phyloP scores from a whole-genome alignment of 768 basidiomycete genomes.

The Floccularia luteovirens region DNA sequence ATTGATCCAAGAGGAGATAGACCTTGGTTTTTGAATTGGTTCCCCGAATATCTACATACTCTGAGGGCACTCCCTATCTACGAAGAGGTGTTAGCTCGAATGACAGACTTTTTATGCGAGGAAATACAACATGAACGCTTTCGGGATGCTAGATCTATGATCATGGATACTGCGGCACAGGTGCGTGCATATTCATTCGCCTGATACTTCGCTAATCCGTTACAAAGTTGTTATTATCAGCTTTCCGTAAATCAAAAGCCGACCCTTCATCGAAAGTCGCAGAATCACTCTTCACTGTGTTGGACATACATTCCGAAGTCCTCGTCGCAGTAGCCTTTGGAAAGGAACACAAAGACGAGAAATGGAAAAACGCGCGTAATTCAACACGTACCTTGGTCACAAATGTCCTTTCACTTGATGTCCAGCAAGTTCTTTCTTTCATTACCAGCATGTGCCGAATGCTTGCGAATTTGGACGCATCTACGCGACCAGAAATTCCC shows the following conservation, averaged over 20 bases:
- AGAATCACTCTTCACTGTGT: slow-evolving; percentile 17
- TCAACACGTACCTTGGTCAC: slow-evolving; percentile 27
- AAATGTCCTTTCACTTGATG: slow-evolving; percentile 20
- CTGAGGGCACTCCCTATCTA: slow-evolving; percentile 39
- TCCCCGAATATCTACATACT: slow-evolving; percentile 54
- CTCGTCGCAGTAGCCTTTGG: slow-evolving; percentile 31
- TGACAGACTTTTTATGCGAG: slow-evolving; percentile 70
- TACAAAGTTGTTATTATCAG: slow-evolving; percentile 22
- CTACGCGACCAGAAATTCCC: slow-evolving; percentile 17
- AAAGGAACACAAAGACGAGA: slow-evolving; percentile 18
- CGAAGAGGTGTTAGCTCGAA: slow-evolving; percentile 64
- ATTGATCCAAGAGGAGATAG: slow-evolving; percentile 20
- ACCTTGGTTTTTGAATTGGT: slow-evolving; percentile 56
- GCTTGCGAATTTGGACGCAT: slow-evolving; percentile 13
- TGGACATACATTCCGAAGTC: slow-evolving; percentile 31
- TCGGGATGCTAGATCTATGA: slow-evolving; percentile 44
- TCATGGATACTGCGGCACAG: slow-evolving; percentile 51
- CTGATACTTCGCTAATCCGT: not conserved
- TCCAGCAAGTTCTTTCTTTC: slow-evolving; percentile 19
- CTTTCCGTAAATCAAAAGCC: slow-evolving; percentile 15
- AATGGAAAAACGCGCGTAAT: slow-evolving; percentile 27
- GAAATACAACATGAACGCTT: slow-evolving; percentile 78
- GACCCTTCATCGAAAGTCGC: slow-evolving; percentile 12
- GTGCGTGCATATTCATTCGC: slow-evolving; percentile 33
- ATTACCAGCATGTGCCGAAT: slow-evolving; percentile 22